Evolutionary conservation across 1,284 basidiomycete species (phyloP).

Genomic region (Pterula multifida): DNA sequence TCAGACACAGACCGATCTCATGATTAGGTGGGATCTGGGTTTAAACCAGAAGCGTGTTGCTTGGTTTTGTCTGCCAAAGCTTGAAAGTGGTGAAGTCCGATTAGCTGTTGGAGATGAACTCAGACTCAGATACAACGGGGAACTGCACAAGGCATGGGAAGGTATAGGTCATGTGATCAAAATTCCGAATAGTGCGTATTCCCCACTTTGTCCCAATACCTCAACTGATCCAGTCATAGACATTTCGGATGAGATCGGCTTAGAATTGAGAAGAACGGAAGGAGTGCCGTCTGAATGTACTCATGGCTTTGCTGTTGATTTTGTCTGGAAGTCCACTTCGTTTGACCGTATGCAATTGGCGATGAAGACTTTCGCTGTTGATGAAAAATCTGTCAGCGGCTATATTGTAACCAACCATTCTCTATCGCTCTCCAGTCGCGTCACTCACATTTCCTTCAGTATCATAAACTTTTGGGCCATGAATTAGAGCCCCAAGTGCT

Average conservation of each 20-base stretch:
- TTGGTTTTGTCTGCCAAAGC: conserved; percentile 92
- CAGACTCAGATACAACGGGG: conserved; percentile 81
- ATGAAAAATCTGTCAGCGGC: conserved; percentile 97
- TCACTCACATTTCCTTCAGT: conserved; percentile 33
- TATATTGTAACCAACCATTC: conserved; percentile 67
- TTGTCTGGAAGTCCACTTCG: conserved; percentile 99
- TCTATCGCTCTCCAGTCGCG: conserved; percentile 7
- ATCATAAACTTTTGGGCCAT: conserved; percentile 96
- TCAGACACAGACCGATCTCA: conserved; percentile 95
- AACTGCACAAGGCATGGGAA: conserved; percentile 89
- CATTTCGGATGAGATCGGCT: conserved; percentile 93
- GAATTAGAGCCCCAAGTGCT: conserved; percentile 88
- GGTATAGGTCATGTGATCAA: conserved; percentile 97
- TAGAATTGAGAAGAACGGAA: conserved; percentile 85
- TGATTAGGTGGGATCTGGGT: conserved; percentile 94
- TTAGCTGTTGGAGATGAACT: conserved; percentile 96
- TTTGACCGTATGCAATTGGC: conserved; percentile 99
- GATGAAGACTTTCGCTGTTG: conserved; percentile 98
- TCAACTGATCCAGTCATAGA: too few relatives aligned
- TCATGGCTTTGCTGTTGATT: conserved; percentile 92
- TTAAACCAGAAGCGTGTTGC: conserved; percentile 96
- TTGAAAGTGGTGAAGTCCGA: conserved; percentile 96
- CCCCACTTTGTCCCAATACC: conserved; percentile 8
- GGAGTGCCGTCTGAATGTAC: conserved; percentile 94
- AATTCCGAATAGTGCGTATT: conserved; percentile 86